Evolutionary conservation across 1,284 basidiomycete genomes (phyloP).

Genomic region (Ceratobasidium sp.): DNA sequence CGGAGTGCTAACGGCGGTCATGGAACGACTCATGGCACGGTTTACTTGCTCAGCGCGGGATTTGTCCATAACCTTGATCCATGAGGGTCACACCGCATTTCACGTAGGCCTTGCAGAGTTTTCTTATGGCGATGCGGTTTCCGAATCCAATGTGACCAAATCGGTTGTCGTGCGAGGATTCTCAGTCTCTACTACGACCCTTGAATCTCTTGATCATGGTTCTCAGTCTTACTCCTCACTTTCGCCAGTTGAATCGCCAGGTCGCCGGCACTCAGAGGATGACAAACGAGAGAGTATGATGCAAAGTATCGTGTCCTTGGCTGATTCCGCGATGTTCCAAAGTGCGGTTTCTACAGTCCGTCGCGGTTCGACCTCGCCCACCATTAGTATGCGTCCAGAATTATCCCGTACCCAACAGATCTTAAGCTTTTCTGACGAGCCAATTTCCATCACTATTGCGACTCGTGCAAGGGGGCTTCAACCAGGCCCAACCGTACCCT

Average conservation of each 20-base stretch:
- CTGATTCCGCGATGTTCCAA: slow-evolving; percentile 68
- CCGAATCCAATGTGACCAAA: slow-evolving; percentile 29
- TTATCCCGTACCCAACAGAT: slow-evolving; percentile 31
- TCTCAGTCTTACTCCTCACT: slow-evolving; percentile 19
- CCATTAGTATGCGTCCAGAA: slow-evolving; percentile 21
- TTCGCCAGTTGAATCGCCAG: slow-evolving; percentile 33
- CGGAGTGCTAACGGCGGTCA: slow-evolving; percentile 82
- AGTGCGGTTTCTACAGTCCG: slow-evolving; percentile 66
- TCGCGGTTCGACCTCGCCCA: slow-evolving; percentile 16
- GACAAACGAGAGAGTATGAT: slow-evolving; percentile 64
- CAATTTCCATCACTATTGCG: slow-evolving; percentile 61
- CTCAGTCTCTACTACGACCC: slow-evolving; percentile 38
- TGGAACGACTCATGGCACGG: slow-evolving; percentile 82
- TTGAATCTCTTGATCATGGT: slow-evolving; percentile 27
- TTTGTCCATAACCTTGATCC: slow-evolving; percentile 69
- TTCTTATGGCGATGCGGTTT: slow-evolving; percentile 54
- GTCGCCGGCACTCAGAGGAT: slow-evolving; percentile 38
- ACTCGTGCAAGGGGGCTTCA: slow-evolving; percentile 59
- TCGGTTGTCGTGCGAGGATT: slow-evolving; percentile 39
- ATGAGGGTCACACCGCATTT: slow-evolving; percentile 67
- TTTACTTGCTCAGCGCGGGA: slow-evolving; percentile 80
- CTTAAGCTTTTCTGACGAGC: slow-evolving; percentile 48
- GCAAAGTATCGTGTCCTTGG: slow-evolving; percentile 70
- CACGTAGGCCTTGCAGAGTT: slow-evolving; percentile 66
- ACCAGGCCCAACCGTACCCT: slow-evolving; percentile 51